These are phyloP conservation scores for Echites panduratus DNA, from an alignment of 257 asterid species.

Conservation along the genomic window DNA sequence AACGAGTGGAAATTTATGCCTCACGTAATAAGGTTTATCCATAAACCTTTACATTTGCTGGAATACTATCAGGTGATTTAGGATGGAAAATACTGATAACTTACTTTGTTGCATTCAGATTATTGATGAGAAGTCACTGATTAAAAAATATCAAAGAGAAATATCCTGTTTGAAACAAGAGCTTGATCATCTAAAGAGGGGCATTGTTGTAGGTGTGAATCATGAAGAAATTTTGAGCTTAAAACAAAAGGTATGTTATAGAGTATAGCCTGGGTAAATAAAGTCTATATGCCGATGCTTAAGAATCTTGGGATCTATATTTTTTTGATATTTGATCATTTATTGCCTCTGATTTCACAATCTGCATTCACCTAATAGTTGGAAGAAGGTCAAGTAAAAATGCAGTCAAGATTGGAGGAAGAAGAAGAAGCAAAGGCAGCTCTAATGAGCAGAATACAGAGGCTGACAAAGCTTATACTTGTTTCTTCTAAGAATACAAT, in stretches of 20 bases:
- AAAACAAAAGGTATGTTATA: slow-evolving; percentile 59
- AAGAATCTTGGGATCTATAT: background rate
- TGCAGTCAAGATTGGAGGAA: slow-evolving; percentile 99
- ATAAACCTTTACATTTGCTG: slow-evolving; percentile 18
- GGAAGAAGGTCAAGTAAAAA: slow-evolving; percentile 98
- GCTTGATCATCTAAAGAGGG: slow-evolving; percentile 78
- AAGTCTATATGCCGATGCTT: too few relatives aligned
- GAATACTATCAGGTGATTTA: slow-evolving; percentile 11
- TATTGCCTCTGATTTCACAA: background rate
- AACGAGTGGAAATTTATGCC: slow-evolving; percentile 86
- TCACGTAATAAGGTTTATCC: slow-evolving; percentile 90
- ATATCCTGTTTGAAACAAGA: slow-evolving; percentile 80
- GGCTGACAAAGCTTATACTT: slow-evolving; percentile 92
- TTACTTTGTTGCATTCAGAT: slow-evolving; percentile 42
- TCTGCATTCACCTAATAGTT: slow-evolving; percentile 35
- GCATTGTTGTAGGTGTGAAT: slow-evolving; percentile 69
- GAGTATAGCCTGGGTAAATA: background rate
- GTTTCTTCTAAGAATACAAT: slow-evolving; percentile 86
- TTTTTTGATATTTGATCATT: background rate
- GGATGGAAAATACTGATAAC: slow-evolving; percentile 14
- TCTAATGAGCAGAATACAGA: slow-evolving; percentile 95
- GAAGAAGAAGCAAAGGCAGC: slow-evolving; percentile 99
- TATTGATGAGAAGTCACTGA: slow-evolving; percentile 95
- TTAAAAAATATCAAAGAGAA: slow-evolving; percentile 96
- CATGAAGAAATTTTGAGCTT: slow-evolving; percentile 83